Evolutionary conservation across 1,284 basidiomycete species (phyloP), one percentile per base, ranked within the genome.

Genomic region (Prillingera fragicola): DNA sequence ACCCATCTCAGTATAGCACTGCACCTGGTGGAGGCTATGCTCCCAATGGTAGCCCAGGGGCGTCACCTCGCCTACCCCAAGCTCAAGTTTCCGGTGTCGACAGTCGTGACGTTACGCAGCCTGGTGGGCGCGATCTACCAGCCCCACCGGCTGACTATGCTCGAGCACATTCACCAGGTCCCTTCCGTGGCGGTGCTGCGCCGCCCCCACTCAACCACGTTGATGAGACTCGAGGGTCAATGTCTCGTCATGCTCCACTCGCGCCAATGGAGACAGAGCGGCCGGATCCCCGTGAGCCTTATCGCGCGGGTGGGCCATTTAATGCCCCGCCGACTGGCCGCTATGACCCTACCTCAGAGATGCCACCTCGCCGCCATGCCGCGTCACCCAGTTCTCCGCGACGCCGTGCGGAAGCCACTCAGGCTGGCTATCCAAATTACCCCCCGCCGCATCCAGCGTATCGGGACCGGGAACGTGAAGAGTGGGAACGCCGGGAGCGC

Each of bases 1-100:
- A 95, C 57, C 90, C 90, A 0, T 92, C 90, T 2, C 88, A 89
- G 10, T 96, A 95, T 62, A 57, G 41, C 26, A 84, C 87, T 0
- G 84, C 60, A 17, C 63, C 68, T 22, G 39, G 42, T 18, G 47
- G 49, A 12, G 41, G 44, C n/a, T 41, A 45, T 15, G 50, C 36
- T 4, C n/a, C 44, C 21, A 50, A 51, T 15, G 56, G 45, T 32
- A 41, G 48, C n/a, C 59, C 58, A 5, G 45, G 45, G 8, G 52
- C 44, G 8, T 63, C 63, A 8, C 59, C 64, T 23, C 57, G 54
- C 9, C 42, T 58, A 9, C 47, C 54, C 8, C 38, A 51, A 23
- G 49, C 45, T 15, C 37, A 13, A 28, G 37, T 26, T 18, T 23
- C 29, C 7, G 22, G 21, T 18, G 29, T n/a, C 9, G 36, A 45